Evolutionary conservation across 1,284 basidiomycete species (phyloP), one percentile per base, ranked within the genome.

Genomic region (Erythrobasidium hasegawianum): DNA sequence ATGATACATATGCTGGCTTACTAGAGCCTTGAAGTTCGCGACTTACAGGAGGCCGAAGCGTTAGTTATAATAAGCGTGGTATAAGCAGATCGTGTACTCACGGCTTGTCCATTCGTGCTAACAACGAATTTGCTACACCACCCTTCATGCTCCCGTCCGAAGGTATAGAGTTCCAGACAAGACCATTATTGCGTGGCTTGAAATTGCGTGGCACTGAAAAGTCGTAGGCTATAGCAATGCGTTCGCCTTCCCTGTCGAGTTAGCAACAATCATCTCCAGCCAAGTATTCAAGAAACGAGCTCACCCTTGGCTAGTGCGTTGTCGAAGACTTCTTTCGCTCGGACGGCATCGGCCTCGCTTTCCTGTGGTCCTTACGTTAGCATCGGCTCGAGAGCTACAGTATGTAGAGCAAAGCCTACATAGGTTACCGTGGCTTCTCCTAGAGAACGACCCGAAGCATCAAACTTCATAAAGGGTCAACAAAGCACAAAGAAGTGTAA

Each of bases 361-460:
- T 89, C 62, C 62, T 65, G 62, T 22, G 45, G 26, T 50, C 4
- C 8, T 10, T 3, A 13, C 39, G 39, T 29, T 27, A 38, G 24
- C 16, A 18, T 7, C 3, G 13, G 13, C 18, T 18, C n/a, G 27
- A 39, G 39, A n/a, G n/a, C n/a, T n/a, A n/a, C n/a, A 18, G n/a
- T 57, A 13, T n/a, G 40, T 4, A n/a, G 38, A 2, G 22, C 26
- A 16, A 4, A 18, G 24, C 62, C 58, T 27, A 65, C 86, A 79
- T 87, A 97, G 16, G 86, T 82, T 76, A 97, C 81, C 70, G 86
- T 84, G 27, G 90, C 94, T 65, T 84, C 81, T 68, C 94, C 94
- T 27, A 84, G 86, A 55, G 94, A 96, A 75, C 94, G 88, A 72
- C 94, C 94, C 74, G 91, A 94, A 75, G 88, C 87, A 81, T 97